Evolutionary conservation across 2,329 filamentous ascomycete genomes (phyloP), one percentile per base, ranked within the genome.

Genomic region (Blastomyces parvus): DNA sequence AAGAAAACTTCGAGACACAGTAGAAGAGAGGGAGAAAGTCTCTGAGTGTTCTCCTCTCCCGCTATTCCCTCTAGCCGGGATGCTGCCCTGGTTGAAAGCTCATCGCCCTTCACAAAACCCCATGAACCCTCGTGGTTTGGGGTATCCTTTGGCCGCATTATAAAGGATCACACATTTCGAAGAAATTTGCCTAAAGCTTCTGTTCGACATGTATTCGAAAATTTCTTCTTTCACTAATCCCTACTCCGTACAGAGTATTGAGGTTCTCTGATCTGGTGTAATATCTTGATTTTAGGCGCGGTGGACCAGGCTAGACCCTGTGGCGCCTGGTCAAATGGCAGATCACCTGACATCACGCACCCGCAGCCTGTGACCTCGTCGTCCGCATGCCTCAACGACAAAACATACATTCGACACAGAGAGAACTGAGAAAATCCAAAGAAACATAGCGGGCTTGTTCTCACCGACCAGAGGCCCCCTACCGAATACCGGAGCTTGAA

Each of bases 291-390:
- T 11, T 13, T 2, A 38, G 36, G 1, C 9, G 36, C 36, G 1
- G 36, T 11, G 9, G 36, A 38, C 36, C 36, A 11, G 19, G 42
- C 17, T 7, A 46, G 19, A 2, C 19, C 17, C 19, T 46, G 7
- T n/a, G 7, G 19, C 14, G 42, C 19, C 19, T 46, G 2, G 50
- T 25, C 17, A 4, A 4, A 36, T 36, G 40, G 25, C 14, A 19
- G 38, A 19, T 59, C 57, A 59, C 57, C 27, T 59, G 57, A 59
- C 57, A 58, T 27, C 57, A 33, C 14, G 36, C 27, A 22, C 17
- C 13, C 3, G 22, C n/a, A 59, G 19, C 55, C 55, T 9, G n/a
- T 33, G 17, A 30, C 22, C 22, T 25, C 2, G 5, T 1, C n/a
- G 0, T 13, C 22, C 25, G 1, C 7, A 27, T 52, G 13, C 14